Evolutionary conservation across 2,329 filamentous ascomycete species (phyloP), one percentile per base, ranked within the genome.

Genomic region (Septoria petroselini): DNA sequence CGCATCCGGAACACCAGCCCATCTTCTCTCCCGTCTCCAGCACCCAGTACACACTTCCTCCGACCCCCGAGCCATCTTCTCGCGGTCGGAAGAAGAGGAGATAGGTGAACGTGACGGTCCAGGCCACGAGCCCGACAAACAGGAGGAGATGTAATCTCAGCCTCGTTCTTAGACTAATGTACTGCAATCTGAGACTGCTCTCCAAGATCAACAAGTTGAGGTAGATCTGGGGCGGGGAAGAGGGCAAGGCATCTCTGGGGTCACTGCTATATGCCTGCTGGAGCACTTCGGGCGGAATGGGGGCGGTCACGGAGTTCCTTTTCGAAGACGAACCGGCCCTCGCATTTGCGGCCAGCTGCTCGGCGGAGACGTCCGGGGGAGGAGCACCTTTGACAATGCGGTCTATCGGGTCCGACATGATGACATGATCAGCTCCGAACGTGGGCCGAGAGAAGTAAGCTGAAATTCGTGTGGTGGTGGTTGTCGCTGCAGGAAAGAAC

Each of bases 201-300:
- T 98, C 93, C 70, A 98, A 87, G 63, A 98, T 94, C 52, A 98
- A 81, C 18, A 98, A 85, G 71, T 98, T 98, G 63, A 98, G 83
- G 73, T 98, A 98, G 66, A 98, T 96, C 76, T 95, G 93, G 47
- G 89, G 88, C 38, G 91, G 91, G 12, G 88, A 89, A 65, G 87
- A 91, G n/a, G 91, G 91, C 12, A 91, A 82, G 54, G 85, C 83
- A 62, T 83, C 84, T 55, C 91, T 80, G 21, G 89, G 88, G 67
- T 94, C 89, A 50, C 72, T 69, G 50, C 73, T 68, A 74, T 68
- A 55, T 14, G 47, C 40, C 14, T 41, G 25, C 3, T 49, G 27
- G 7, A 23, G 7, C 50, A 59, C 12, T 52, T 72, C 57, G 46
- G 72, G 60, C 3, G 54, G 57, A 18, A 68, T 60, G 25, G 64